Conservation (phyloP, 352 stramenopile species). For the Phytophthora niederhauseri region DNA sequence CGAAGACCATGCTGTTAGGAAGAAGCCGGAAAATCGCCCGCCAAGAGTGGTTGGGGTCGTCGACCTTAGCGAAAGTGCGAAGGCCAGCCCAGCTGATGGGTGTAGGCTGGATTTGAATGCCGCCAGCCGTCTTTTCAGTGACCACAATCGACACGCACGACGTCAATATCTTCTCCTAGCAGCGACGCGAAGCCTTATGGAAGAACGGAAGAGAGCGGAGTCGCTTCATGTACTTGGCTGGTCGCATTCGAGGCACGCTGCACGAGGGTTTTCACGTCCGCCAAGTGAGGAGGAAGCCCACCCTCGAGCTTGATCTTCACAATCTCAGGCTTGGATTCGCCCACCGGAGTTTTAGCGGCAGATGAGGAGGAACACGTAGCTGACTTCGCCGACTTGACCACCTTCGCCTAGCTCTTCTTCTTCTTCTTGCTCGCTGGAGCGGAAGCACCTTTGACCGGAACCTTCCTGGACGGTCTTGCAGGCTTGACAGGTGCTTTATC, state of each 20-base stretch:
- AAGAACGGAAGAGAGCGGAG: neutral
- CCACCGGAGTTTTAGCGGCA: too few species aligned
- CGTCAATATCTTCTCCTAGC: neutral
- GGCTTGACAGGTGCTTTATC: too few species aligned
- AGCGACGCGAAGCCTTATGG: neutral
- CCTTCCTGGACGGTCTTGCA: too few species aligned
- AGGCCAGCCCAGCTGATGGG: neutral
- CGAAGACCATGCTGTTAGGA: neutral
- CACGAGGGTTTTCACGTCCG: neutral
- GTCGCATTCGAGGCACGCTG: neutral
- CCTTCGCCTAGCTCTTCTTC: too few species aligned
- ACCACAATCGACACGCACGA: neutral
- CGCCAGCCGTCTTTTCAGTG: neutral
- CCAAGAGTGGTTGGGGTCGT: neutral
- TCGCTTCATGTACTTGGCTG: neutral
- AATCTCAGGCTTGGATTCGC: too few species aligned
- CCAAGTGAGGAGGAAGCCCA: neutral
- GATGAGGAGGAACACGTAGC: too few species aligned
- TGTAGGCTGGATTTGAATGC: neutral
- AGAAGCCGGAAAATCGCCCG: neutral
- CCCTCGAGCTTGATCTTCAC: neutral
- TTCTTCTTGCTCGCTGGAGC: too few species aligned
- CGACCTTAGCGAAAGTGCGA: neutral
- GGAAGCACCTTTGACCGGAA: too few species aligned
- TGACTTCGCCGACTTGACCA: too few species aligned